Conservation (phyloP, 768 basidiomycete genomes). For the Tricholoma bakamatsutake region DNA sequence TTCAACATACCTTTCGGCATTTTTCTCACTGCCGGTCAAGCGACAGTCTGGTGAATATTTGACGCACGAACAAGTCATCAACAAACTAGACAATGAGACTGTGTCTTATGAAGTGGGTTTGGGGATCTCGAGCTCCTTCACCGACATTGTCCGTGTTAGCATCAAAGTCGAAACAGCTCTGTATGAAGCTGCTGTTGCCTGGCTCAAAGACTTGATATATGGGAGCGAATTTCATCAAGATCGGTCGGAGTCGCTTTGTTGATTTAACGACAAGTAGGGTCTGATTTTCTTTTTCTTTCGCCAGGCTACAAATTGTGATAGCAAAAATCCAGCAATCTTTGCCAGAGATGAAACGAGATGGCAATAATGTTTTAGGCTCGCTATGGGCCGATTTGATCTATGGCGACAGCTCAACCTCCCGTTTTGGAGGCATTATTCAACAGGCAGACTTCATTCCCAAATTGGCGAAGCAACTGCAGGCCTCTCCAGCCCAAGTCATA, state of each 20-base stretch:
- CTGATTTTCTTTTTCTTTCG: slow-evolving; percentile 1
- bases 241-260: slow-evolving; percentile 38
- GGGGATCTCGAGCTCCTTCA: slow-evolving; percentile 60
- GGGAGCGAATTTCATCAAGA: slow-evolving; percentile 73
- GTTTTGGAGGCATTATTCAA: slow-evolving; percentile 60
- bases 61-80: slow-evolving; percentile 85
- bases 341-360: slow-evolving; percentile 89
- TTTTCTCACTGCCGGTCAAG: slow-evolving; percentile 85
- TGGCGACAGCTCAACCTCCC: slow-evolving; percentile 62
- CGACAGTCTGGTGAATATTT: slow-evolving; percentile 64
- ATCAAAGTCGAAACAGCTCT: slow-evolving; percentile 80
- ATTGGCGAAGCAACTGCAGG: slow-evolving; percentile 65
- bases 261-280: not conserved
- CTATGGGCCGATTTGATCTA: slow-evolving; percentile 63
- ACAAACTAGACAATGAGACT: slow-evolving; percentile 86
- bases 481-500: slow-evolving; percentile 66
- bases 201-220: slow-evolving; percentile 81
- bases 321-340: slow-evolving; percentile 89
- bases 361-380: slow-evolving; percentile 70
- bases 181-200: slow-evolving; percentile 79
- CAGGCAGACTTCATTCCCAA: slow-evolving; percentile 78
- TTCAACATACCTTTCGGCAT: slow-evolving; percentile 69
- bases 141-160: slow-evolving; percentile 66
- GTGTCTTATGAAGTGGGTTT: slow-evolving; percentile 76
- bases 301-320: slow-evolving; percentile 73